phyloP scores from a whole-genome alignment of 208 protist species.

The Polymyxa betae region DNA sequence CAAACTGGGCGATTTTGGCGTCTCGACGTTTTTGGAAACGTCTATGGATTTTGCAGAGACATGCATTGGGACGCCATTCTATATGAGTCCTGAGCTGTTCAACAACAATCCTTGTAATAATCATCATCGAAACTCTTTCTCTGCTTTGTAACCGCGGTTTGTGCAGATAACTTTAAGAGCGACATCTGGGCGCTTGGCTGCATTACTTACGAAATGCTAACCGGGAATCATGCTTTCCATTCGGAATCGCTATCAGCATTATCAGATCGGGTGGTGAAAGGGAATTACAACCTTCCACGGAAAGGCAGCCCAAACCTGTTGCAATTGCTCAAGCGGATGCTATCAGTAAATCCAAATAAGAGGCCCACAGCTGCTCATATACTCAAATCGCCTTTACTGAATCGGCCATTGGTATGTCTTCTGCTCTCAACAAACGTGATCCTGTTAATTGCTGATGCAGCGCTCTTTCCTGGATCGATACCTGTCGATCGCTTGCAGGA shows the following conservation, averaged over 20 bases:
- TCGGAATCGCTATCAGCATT: background rate
- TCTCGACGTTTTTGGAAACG: slow-evolving; percentile 19
- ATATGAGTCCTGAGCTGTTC: slow-evolving; percentile 56
- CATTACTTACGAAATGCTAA: background rate
- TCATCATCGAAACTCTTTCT: background rate
- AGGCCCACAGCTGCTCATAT: background rate
- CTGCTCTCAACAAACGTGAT: too few species aligned
- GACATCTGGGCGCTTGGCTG: slow-evolving; percentile 3
- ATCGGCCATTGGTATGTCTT: background rate
- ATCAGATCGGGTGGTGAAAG: background rate
- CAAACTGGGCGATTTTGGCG: slow-evolving; percentile 64
- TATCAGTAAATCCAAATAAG: background rate
- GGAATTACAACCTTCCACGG: background rate
- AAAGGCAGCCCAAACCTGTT: background rate
- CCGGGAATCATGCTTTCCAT: background rate
- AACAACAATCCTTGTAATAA: background rate
- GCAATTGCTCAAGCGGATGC: background rate
- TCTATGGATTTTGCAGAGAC: slow-evolving; percentile 52
- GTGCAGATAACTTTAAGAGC: slow-evolving; percentile 13
- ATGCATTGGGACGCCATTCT: slow-evolving; percentile 56
- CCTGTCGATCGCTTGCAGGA: too few species aligned
- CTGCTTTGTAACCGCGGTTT: background rate
- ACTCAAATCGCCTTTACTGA: background rate
- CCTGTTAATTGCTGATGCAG: too few species aligned
- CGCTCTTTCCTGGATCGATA: too few species aligned